Base-by-base conservation (phyloP, 2,329 filamentous ascomycete species). In the Drechslerella coelobrocha region DNA sequence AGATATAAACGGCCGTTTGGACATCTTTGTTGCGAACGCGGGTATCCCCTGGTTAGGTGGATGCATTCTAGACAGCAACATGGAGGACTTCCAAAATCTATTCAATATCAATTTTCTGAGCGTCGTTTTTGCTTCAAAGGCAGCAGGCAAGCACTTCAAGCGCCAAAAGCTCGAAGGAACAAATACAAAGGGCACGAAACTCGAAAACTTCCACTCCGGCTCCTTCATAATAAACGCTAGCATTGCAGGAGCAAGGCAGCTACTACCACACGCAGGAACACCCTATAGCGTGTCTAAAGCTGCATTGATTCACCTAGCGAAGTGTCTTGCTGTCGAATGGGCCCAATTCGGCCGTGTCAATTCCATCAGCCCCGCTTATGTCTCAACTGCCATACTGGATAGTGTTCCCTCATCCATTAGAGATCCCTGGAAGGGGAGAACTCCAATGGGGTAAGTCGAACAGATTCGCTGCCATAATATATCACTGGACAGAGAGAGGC, bases 1-100 rank as follows among this genome's bases (percentile, higher is more conserved):
- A 1, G 89, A 92, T 9, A 89, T 92, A 79, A 87, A 89, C 76
- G 88, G 87, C 69, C 85, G 89, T 3, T 83, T 93, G 8, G 90
- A 92, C 75, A 82, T 91, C 73, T 91, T 93, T 75, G 85, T 92
- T 41, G 89, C 89, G 74, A 93, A 94, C 77, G 87, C 88, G 12
- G 89, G 89, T 59, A 87, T 92, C 56, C 66, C 72, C 10, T 92
- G 89, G 88, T 86, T 84, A 5, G 21, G 53, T 27, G 62, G 62
- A 6, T 51, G 27, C 8, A 61, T 61, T 4, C 39, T 68, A 17
- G 45, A 57, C 12, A 47, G 31, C 21, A 31, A 24, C 5, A 62
- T 52, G 7, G 45, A 56, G 10, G 12, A 19, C 23, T 61, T 61
- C 21, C 51, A 41, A 52, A 84, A 86, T 68, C 87, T 93, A 43